Evolutionary conservation across 257 asterid genomes (phyloP), one percentile per base, ranked within the genome.

Genomic region (Scutellaria barbata): DNA sequence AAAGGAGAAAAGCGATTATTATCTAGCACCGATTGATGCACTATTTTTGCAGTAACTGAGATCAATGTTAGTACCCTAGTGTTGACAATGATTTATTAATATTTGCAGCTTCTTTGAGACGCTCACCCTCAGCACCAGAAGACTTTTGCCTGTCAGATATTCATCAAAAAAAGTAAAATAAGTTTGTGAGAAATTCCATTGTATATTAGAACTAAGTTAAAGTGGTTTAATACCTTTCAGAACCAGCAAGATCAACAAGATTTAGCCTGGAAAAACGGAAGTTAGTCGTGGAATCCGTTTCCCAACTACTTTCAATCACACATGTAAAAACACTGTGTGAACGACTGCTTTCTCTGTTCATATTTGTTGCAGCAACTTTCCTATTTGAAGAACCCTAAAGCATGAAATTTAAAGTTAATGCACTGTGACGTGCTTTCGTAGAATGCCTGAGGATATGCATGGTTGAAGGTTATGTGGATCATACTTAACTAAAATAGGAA

Each of bases 281-380:
- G 81, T 91, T 94, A 18, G 95, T 80, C 30, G 86, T 63, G 47
- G 98, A 91, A 80, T 89, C 95, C 83, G 88, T 94, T 79, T 89
- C 98, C 99, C 99, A 94, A 56, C 79, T 82, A 76, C 99, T 89
- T 83, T 94, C 98, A 69, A 94, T 91, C 75, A 91, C 97, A 85
- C 99, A 94, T 37, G 98, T 94, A 77, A 94, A 91, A 57, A 94
- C 99, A 80, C 99, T 84, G 76, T 94, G 99, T 5, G 99, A 94
- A 42, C 99, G 97, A 56, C 99, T 94, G 82, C 99, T 94, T 87
- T 91, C 99, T 83, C 96, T 89, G 83, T 94, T 94, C 99, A 94
- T 94, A 74, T 91, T 91, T 61, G 99, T 94, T 3, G 99, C 89
- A 43, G 98, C 99, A 71, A 94, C 99, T 81, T 66, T 94, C 72